Base-by-base conservation (phyloP, 1,139 yeast species). In the Debaryomyces sp. region DNA sequence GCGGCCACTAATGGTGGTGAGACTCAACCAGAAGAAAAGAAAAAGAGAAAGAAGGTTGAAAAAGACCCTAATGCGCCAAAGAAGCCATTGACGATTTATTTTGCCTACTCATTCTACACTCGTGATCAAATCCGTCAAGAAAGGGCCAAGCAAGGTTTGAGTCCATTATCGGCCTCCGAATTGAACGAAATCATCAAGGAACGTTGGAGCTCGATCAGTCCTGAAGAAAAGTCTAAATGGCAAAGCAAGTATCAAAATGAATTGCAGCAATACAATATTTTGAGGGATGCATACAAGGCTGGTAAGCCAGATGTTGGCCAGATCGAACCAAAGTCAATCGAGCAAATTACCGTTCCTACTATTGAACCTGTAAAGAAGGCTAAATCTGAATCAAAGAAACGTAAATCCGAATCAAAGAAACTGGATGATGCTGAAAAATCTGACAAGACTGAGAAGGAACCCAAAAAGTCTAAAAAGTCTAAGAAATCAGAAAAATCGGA, bases 111-210 rank as follows among this genome's bases (percentile, higher is more conserved):
- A 38, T 84, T 85, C 57, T 81, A 81, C 57, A 76, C 82, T 51
- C 80, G 92, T 62, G 86, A 84, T 51, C 61, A 63, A 44, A 70
- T 90, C 54, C 82, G 86, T 52, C 84, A 83, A 51, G 90, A 87
- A 55, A 79, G 95, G 64, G 75, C 71, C 51, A 71, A 74, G 45
- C 73, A 77, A 50, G 85, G 86, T 30, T 75, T 81, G 54, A 79
- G 86, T 15, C 80, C 90, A 6, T 74, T 87, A 55, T 76, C 85
- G 22, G 88, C 92, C 45, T 81, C 83, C 38, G 96, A 89, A 58
- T 80, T 89, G 71, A 88, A 95, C 42, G 85, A 82, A 59, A 85
- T 85, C 59, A 85, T 90, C 57, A 84, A 94, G 47, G 84, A 80
- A 59, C 81, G 84, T 64, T 91, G 97, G 97, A 82, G 82, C 59